Base-by-base conservation (phyloP, 768 basidiomycete genomes). In the Hypsizygus marmoreus region DNA sequence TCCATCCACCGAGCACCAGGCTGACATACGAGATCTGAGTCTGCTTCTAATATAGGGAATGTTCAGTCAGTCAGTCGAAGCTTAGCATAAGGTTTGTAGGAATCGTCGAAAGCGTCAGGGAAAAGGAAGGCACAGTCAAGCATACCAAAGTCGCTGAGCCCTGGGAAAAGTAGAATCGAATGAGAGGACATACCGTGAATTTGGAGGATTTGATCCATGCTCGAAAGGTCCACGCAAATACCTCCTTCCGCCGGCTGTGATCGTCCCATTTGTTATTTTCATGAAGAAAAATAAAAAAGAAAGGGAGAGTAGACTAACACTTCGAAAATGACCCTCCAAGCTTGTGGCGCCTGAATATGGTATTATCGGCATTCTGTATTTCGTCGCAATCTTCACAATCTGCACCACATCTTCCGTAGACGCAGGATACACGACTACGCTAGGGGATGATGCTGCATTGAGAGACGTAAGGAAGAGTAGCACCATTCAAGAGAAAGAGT, bases 331-430 rank as follows among this genome's bases (percentile, higher is more conserved):
- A 0, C 91, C 91, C 59, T 94, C 92, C 17, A 95, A 63, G 55
- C 79, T 83, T 0, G 92, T 95, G 1, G 85, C 92, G 8, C 89
- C 92, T 0, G 84, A 82, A 63, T 86, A 93, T 2, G 91, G 79
- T 1, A 79, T 80, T 16, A 95, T 65, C 0, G 93, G 93, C 69
- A 94, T 85, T 20, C 72, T 73, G 66, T 84, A 86, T 62, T 84
- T 84, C 30, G 74, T 76, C 2, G 92, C 87, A 35, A 88, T 75
- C 47, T 85, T 80, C 37, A 95, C 86, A 37, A 92, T 76, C 53
- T 79, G 75, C 30, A 86, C 84, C 1, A 95, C 90, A 54, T 95
- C 91, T 51, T 89, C 86, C 0, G 92, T 94, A 19, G 72, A 77
- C 13, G 64, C 55, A 0, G 86, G 85, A 55, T 80, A 84, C 2